Evolutionary conservation across 208 protist species (phyloP).

Genomic region (Trypanosoma theileri): DNA sequence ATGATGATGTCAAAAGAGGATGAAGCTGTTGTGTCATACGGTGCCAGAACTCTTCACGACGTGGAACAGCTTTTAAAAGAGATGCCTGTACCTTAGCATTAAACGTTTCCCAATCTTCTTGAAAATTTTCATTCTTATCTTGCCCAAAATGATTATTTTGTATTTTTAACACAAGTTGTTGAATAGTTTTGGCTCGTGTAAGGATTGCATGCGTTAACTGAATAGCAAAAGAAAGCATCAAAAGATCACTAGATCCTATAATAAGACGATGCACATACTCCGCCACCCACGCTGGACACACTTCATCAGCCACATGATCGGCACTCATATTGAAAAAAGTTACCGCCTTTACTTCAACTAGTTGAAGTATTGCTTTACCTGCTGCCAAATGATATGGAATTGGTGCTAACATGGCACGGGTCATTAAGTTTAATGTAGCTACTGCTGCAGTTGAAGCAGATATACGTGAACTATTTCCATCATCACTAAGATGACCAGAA

Average conservation of each 20-base stretch:
- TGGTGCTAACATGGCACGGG: constrained; percentile 70
- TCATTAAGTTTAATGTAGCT: constrained; percentile 84
- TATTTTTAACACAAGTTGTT: constrained; percentile 46
- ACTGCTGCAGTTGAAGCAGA: constrained; percentile 62
- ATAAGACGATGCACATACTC: constrained; percentile 85
- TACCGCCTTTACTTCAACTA: constrained; percentile 47
- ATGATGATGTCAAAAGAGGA: constrained; percentile 36
- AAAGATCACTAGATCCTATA: constrained; percentile 75
- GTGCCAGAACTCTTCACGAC: constrained; percentile 91
- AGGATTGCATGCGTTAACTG: constrained; percentile 84
- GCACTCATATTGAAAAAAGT: constrained; percentile 83
- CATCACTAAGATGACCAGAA: constrained; percentile 78
- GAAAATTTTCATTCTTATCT: constrained; percentile 14
- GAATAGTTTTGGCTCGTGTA: constrained; percentile 63
- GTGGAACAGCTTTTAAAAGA: constrained; percentile 62
- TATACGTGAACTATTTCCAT: constrained; percentile 40
- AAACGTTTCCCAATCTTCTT: constrained; percentile 63
- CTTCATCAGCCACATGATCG: constrained; percentile 74
- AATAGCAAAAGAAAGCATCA: constrained; percentile 74
- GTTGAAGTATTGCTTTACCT: constrained; percentile 51
- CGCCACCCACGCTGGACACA: constrained; percentile 77
- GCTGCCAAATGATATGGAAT: constrained; percentile 80
- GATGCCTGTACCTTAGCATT: constrained; percentile 66
- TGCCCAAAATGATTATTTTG: constrained; percentile 31
- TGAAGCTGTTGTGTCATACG: constrained; percentile 90